These are phyloP conservation scores for Agarophyton chilense DNA, from an alignment of 23 red algal species.

Conservation along the genomic window DNA sequence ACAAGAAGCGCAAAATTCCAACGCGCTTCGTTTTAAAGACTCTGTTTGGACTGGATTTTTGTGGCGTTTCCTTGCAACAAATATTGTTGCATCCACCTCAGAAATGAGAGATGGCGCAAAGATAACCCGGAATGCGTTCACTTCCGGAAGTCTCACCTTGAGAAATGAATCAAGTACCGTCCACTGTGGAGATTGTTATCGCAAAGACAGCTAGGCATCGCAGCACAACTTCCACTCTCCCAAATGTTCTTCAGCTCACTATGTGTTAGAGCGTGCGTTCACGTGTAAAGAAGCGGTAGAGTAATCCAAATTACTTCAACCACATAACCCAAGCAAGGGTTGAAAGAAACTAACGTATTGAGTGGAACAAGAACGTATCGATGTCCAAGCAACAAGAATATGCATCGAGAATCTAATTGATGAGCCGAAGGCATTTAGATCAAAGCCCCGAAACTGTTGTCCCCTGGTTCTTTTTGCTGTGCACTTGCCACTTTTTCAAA, in stretches of 20 bases:
- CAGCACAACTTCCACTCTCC: not conserved
- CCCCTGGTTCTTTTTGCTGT: not conserved
- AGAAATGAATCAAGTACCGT: not conserved
- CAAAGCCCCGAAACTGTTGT: not conserved
- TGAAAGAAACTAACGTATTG: not conserved
- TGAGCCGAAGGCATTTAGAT: not conserved
- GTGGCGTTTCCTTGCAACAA: not conserved
- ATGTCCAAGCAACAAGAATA: not conserved
- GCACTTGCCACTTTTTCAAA: not conserved
- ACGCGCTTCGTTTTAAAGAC: not conserved
- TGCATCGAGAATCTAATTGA: conserved; percentile 1
- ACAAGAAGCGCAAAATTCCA: not conserved
- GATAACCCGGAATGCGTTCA: not conserved
- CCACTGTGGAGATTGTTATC: not conserved
- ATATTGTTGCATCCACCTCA: not conserved
- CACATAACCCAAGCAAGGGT: not conserved
- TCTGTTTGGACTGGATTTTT: not conserved
- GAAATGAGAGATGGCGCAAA: no score
- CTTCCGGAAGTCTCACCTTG: not conserved
- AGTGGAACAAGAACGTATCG: no score
- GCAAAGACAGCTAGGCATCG: not conserved
- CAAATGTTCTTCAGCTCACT: no score
- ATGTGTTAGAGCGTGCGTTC: no score
- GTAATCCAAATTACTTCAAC: no score
- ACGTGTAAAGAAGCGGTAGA: no score